These are phyloP conservation scores for Pythium brassicae DNA, from an alignment of 352 stramenopile species.

Conservation along the genomic window DNA sequence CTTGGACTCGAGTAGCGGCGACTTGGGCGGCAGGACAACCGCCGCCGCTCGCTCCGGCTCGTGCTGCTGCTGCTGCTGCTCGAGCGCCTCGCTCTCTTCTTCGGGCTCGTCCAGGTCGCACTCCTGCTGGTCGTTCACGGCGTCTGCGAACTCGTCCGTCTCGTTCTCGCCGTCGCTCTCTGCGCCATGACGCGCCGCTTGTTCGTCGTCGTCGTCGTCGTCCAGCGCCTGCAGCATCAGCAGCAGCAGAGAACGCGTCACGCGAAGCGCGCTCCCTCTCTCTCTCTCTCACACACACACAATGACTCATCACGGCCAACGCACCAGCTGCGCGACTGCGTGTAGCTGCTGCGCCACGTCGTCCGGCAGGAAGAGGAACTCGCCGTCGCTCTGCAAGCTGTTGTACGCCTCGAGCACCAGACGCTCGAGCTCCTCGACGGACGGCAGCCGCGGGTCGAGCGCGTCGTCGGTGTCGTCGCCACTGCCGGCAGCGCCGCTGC, in stretches of 20 bases:
- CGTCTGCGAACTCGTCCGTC: conserved; percentile 13
- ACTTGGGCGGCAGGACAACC: conserved; percentile 10
- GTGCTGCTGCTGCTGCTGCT: conserved; percentile 8
- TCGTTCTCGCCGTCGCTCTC: conserved; percentile 1
- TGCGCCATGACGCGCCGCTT: not conserved
- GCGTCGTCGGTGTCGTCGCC: not conserved
- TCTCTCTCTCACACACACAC: not conserved
- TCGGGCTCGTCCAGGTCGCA: conserved; percentile 25
- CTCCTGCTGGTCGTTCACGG: conserved; percentile 18
- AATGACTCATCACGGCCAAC: conserved; percentile 7
- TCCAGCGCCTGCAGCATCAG: not conserved
- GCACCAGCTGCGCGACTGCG: conserved; percentile 46
- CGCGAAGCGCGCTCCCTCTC: too few species aligned
- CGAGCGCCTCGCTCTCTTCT: conserved; percentile 5
- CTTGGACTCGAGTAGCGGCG: conserved; percentile 23
- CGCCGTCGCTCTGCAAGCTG: conserved; percentile 78
- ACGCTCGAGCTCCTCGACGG: conserved; percentile 53
- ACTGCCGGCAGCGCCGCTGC: too few species aligned
- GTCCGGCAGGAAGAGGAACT: conserved; percentile 70
- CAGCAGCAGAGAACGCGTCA: not conserved
- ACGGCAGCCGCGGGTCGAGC: conserved; percentile 9
- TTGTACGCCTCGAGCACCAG: conserved; percentile 80
- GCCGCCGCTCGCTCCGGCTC: conserved; percentile 13
- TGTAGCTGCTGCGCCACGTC: conserved; percentile 68
- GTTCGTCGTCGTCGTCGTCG: not conserved